Evolutionary conservation across 2,329 filamentous ascomycete species (phyloP).

Genomic region (Sporothrix dimorphospora): DNA sequence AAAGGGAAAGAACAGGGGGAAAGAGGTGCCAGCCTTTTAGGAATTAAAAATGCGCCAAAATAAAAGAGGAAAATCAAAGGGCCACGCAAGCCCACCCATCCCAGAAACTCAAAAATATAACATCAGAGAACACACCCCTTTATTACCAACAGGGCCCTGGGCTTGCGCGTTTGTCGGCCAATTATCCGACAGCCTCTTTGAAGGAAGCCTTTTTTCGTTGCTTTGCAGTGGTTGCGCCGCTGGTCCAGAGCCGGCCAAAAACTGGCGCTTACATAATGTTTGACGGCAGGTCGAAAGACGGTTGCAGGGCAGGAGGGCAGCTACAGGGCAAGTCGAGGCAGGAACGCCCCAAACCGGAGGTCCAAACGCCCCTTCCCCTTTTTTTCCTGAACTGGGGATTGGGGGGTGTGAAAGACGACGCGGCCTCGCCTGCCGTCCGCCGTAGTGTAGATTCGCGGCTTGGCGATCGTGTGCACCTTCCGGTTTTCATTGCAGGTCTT

Average conservation of each 20-base stretch:
- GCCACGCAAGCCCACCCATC: slow-evolving; percentile 18
- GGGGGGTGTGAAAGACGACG: neutral
- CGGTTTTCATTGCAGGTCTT: neutral
- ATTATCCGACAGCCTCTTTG: slow-evolving; percentile 6
- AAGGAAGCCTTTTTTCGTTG: neutral
- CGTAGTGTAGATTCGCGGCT: slow-evolving; percentile 8
- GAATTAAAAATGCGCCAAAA: neutral
- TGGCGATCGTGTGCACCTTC: slow-evolving; percentile 19
- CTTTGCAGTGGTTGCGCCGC: neutral
- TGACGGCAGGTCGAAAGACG: neutral
- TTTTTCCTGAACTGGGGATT: neutral
- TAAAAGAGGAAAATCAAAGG: slow-evolving; percentile 2
- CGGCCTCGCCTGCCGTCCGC: neutral
- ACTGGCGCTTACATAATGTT: slow-evolving; percentile 8
- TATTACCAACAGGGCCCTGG: neutral
- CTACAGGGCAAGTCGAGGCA: neutral
- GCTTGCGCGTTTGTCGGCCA: slow-evolving; percentile 29
- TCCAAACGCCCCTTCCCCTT: neutral
- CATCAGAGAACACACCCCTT: neutral
- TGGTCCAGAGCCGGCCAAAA: neutral
- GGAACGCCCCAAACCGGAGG: neutral
- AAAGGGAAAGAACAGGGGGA: neutral
- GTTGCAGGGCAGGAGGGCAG: no score
- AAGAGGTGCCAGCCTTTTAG: neutral
- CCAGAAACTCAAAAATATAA: neutral